Conservation (phyloP, 306 rosid species). For the Vigna angularis region DNA sequence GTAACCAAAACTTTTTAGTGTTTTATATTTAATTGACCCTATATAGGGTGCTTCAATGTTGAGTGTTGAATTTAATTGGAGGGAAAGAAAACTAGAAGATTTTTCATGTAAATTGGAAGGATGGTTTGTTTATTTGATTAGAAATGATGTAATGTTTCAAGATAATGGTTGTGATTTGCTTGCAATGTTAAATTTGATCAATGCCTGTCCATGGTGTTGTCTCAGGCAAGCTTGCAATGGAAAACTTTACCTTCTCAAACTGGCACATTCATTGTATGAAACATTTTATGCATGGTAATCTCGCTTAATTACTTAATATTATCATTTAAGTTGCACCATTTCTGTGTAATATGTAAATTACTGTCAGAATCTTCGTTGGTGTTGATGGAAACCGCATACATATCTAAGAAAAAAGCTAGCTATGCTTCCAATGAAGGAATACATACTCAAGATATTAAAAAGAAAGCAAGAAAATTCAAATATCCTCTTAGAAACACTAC, state of each 20-base stretch:
- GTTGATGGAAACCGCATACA: background rate
- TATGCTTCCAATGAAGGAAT: background rate
- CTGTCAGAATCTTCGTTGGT: background rate
- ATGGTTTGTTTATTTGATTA: background rate
- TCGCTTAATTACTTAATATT: background rate
- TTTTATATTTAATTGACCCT: background rate
- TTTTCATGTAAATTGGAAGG: background rate
- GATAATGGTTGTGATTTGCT: background rate
- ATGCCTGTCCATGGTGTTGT: background rate
- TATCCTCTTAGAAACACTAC: constrained; percentile 20
- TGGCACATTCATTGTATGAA: background rate
- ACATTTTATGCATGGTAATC: too few species aligned
- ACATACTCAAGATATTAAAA: background rate
- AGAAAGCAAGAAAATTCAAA: constrained; percentile 19
- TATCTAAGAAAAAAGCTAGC: background rate
- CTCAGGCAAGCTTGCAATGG: background rate
- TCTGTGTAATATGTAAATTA: background rate
- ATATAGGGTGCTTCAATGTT: background rate
- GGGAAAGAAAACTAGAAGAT: background rate
- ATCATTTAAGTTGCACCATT: background rate
- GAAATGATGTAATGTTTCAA: background rate
- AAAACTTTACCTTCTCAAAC: background rate
- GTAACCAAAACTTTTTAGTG: background rate
- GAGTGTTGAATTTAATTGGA: background rate
- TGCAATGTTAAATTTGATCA: background rate